Base-by-base conservation (phyloP, 441 rosid species). In the Erodium moschatum region DNA sequence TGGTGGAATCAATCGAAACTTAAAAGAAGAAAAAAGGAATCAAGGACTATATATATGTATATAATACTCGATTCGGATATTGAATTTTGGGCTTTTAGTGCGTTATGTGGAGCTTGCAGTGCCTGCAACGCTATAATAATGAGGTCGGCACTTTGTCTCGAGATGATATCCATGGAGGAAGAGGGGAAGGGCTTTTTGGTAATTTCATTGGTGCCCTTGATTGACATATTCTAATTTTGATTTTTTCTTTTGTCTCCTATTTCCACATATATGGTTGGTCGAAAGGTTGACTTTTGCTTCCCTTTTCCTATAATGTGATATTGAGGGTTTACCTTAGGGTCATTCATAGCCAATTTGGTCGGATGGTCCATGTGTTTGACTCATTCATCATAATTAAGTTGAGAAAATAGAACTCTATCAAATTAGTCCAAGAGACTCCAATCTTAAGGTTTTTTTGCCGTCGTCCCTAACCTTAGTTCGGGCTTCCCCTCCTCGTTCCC, bases 71-170 rank as follows among this genome's bases (percentile, higher is more conserved):
- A 54, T 54, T 54, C 1, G 61, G 19, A 19, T 54, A 54, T 54
- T 18, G 12, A 54, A 15, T 54, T 54, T 54, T 18, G 62, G 27
- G 27, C 21, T 54, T 7, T 10, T 16, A 16, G 62, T 6, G 27
- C 18, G 18, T 7, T 0, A 18, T 42, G 18, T 6, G 58, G 58
- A 52, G 58, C 58, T 52, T 52, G 58, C 16, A n/a, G 19, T 54
- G 19, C 19, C 9, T n/a, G 21, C 15, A 16, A 54, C 19, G 61
- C 21, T 54, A 29, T 2, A 29, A 54, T 54, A 54, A 54, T 54
- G 62, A 6, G 62, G 62, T 54, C 62, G 62, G 62, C 62, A 18
- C 62, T 16, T 54, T 54, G 62, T 29, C 31, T 29, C 31, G 31
- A 29, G 31, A 29, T 29, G 31, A 29, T 29, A 29, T 54, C 62